These are phyloP conservation scores for Aspergillus wentii DNA, from an alignment of 495 filamentous ascomycete genomes.

Conservation along the genomic window DNA sequence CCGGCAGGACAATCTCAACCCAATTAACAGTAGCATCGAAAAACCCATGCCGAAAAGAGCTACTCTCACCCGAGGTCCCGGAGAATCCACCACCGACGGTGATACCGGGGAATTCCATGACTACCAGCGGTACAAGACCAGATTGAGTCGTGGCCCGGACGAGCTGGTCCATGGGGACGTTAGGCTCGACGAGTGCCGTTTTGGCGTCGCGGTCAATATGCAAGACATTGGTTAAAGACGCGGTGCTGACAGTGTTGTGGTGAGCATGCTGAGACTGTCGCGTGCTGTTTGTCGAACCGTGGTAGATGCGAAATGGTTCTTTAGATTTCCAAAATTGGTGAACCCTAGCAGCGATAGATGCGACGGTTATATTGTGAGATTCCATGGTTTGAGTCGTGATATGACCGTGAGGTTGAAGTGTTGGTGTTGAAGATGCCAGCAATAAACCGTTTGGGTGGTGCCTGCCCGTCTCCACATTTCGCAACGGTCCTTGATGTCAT, in stretches of 20 bases:
- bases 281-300: conserved; percentile 75
- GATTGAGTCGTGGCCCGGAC: conserved; percentile 36
- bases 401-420: background rate
- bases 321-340: conserved; percentile 50
- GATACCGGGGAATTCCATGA: conserved; percentile 57
- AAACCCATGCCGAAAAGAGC: conserved; percentile 51
- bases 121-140: conserved; percentile 46
- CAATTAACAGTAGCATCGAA: conserved; percentile 48
- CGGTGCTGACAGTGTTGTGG: conserved; percentile 45
- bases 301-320: conserved; percentile 68
- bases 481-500: too few species aligned
- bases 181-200: conserved; percentile 49
- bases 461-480: too few species aligned
- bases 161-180: conserved; percentile 48
- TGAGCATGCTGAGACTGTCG: conserved; percentile 47
- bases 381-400: conserved; percentile 1
- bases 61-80: conserved; percentile 51
- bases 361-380: conserved; percentile 4
- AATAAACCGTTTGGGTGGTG: too few species aligned
- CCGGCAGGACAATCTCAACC: conserved; percentile 50
- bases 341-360: conserved; percentile 25
- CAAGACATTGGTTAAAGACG: conserved; percentile 48
- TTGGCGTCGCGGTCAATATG: conserved; percentile 34
- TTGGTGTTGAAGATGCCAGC: too few species aligned
- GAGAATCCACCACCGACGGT: conserved; percentile 54